A percentile compares a stretch with the other conserved stretches of the same genome.
phyloP scores from a whole-genome alignment of 371 early-diverging fungal species.

The Actinomucor elegans region DNA sequence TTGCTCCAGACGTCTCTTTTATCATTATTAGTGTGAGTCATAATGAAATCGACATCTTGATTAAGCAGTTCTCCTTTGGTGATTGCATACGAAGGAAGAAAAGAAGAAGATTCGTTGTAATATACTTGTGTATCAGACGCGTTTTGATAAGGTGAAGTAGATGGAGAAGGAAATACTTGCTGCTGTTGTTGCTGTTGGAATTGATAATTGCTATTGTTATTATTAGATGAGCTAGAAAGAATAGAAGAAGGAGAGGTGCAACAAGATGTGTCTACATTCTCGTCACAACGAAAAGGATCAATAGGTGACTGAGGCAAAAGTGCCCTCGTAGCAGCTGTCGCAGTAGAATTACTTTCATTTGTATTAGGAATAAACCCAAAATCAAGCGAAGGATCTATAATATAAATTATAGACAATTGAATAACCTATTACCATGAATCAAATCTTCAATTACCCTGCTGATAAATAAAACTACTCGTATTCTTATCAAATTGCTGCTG shows the following conservation, averaged over 20 bases:
- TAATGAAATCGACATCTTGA: background rate
- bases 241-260: constrained; percentile 10
- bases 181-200: background rate
- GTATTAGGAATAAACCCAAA: too few relatives aligned
- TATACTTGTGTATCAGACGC: constrained; percentile 6
- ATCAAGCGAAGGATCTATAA: too few relatives aligned
- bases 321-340: too few relatives aligned
- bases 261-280: background rate
- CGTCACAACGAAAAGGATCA: constrained; percentile 1
- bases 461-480: too few relatives aligned
- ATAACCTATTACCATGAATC: too few relatives aligned
- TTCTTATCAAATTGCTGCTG: too few relatives aligned
- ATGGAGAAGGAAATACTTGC: constrained; percentile 26
- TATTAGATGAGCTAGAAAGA: background rate
- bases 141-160: constrained; percentile 18
- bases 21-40: background rate
- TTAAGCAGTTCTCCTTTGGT: background rate
- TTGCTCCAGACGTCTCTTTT: background rate
- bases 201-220: background rate
- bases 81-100: background rate
- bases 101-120: background rate
- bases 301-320: constrained; percentile 3
- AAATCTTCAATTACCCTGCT: background rate
- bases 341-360: too few relatives aligned
- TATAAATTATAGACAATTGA: too few relatives aligned